These are phyloP conservation scores for Rasamsonia emersonii DNA, from an alignment of 2,329 filamentous ascomycete genomes.

Conservation along the genomic window DNA sequence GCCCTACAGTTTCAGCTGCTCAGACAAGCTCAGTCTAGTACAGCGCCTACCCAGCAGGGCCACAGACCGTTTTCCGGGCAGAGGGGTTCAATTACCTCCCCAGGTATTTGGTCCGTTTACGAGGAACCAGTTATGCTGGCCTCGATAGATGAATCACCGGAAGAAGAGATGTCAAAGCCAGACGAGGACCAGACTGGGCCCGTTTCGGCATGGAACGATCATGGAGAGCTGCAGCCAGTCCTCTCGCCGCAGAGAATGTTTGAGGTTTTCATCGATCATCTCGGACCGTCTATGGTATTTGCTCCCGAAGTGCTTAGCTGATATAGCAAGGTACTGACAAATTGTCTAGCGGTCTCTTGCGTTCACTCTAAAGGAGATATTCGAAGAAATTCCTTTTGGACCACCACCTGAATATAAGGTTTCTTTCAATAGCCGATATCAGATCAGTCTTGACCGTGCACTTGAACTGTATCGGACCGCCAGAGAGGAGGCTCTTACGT, in stretches of 20 bases:
- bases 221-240: constrained; percentile 9
- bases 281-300: constrained; percentile 76
- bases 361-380: constrained; percentile 78
- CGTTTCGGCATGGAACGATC: constrained; percentile 5
- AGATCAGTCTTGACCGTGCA: constrained; percentile 70
- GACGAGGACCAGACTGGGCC: constrained; percentile 17
- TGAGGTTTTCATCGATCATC: constrained; percentile 73
- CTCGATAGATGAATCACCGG: constrained; percentile 55
- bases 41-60: constrained; percentile 12
- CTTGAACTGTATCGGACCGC: constrained; percentile 69
- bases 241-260: constrained; percentile 70
- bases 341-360: constrained; percentile 66
- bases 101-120: constrained; percentile 23
- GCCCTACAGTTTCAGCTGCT: constrained; percentile 80
- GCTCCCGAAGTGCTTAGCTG: not conserved
- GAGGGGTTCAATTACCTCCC: constrained; percentile 12
- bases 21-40: constrained; percentile 43
- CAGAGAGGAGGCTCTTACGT: constrained; percentile 64
- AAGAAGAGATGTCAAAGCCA: constrained; percentile 47
- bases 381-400: constrained; percentile 79
- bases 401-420: constrained; percentile 59
- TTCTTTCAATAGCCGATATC: constrained; percentile 68
- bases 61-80: constrained; percentile 11
- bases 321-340: constrained; percentile 6
- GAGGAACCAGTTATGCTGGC: constrained; percentile 45